phyloP scores from a whole-genome alignment of 2,329 filamentous ascomycete species.

The Ceratocystis albifundus region DNA sequence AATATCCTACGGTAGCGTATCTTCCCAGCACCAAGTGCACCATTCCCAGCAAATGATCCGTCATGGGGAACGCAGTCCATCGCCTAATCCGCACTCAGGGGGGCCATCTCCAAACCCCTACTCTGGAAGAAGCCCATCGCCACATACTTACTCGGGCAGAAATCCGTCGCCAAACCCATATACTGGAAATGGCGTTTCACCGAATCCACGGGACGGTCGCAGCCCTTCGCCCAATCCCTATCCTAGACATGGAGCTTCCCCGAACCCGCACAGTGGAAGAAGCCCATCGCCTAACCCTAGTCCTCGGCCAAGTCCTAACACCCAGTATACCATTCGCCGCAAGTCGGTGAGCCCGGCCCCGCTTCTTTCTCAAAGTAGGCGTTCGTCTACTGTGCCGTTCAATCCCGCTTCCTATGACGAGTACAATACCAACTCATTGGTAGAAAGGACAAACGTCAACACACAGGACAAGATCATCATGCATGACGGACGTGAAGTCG shows the following conservation, averaged over 20 bases:
- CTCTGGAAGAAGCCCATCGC: slow-evolving; percentile 6
- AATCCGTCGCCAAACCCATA: slow-evolving; percentile 26
- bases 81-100: not conserved
- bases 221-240: slow-evolving; percentile 20
- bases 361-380: slow-evolving; percentile 37
- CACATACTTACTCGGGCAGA: slow-evolving; percentile 9
- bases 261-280: not conserved
- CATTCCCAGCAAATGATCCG: slow-evolving; percentile 17
- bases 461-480: slow-evolving; percentile 58
- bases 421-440: slow-evolving; percentile 49
- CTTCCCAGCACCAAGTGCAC: not conserved
- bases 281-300: slow-evolving; percentile 33
- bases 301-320: slow-evolving; percentile 31
- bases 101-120: slow-evolving; percentile 9
- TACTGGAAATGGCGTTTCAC: slow-evolving; percentile 24
- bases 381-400: slow-evolving; percentile 55
- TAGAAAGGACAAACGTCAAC: slow-evolving; percentile 27
- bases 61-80: slow-evolving; percentile 17
- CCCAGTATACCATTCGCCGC: slow-evolving; percentile 47
- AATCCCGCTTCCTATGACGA: slow-evolving; percentile 65
- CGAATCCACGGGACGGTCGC: slow-evolving; percentile 28
- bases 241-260: slow-evolving; percentile 8
- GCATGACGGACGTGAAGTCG: slow-evolving; percentile 63
- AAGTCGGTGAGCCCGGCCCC: slow-evolving; percentile 68
- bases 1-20: slow-evolving; percentile 11